These are phyloP conservation scores for Oryza rufipogon DNA, from an alignment of 176 grass and related monocot genomes.

Conservation along the genomic window DNA sequence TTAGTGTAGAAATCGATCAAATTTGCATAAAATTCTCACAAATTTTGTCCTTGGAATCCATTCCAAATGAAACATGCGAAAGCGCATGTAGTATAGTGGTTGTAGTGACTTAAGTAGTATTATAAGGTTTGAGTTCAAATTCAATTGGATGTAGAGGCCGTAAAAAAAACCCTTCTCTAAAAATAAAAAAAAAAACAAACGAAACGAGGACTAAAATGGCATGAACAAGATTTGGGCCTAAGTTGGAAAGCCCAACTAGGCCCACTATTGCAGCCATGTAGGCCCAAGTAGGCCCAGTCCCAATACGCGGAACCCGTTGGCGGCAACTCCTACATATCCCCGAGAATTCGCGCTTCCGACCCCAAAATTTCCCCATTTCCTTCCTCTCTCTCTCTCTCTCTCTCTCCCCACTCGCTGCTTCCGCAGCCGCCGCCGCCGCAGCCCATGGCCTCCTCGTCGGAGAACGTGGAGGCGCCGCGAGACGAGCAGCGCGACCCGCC, in stretches of 20 bases:
- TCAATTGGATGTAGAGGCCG: too few species aligned
- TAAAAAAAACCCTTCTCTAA: too few species aligned
- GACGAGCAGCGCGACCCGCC: constrained; percentile 5
- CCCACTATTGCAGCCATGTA: not conserved
- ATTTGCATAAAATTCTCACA: not conserved
- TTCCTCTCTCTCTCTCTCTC: not conserved
- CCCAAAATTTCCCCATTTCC: constrained; percentile 20
- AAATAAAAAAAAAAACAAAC: too few species aligned
- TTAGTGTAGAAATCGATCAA: not conserved
- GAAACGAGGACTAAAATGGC: not conserved
- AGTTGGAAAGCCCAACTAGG: not conserved
- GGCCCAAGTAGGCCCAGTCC: not conserved
- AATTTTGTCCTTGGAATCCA: not conserved
- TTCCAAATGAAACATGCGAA: not conserved
- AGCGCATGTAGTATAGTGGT: too few species aligned
- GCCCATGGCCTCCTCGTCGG: constrained; percentile 44
- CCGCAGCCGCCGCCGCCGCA: constrained; percentile 14
- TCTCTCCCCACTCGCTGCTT: not conserved
- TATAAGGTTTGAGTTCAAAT: too few species aligned
- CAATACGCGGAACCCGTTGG: not conserved
- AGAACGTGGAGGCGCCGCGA: constrained; percentile 6
- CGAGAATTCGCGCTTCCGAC: constrained; percentile 7
- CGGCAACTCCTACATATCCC: not conserved
- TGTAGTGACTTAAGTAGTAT: too few species aligned
- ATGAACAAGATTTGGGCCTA: not conserved